These are phyloP conservation scores for Sugiyamaella paludigena DNA, from an alignment of 1,139 yeast genomes.

Conservation along the genomic window DNA sequence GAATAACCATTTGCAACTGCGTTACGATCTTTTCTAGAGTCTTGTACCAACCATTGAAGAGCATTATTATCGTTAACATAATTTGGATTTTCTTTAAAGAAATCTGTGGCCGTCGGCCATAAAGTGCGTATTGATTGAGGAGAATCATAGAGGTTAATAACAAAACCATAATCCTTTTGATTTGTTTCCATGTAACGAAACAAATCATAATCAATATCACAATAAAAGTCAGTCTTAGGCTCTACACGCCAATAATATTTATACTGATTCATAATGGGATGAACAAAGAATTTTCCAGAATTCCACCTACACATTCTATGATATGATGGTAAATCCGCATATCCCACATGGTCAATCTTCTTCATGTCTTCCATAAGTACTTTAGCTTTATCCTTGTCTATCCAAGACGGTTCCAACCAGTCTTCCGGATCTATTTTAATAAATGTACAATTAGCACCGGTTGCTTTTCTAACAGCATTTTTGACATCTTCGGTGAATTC, in stretches of 20 bases:
- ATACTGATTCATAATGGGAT: constrained; percentile 56
- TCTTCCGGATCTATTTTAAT: constrained; percentile 49
- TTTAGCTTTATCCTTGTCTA: constrained; percentile 47
- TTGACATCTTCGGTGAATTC: constrained; percentile 62
- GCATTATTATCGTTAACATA: constrained; percentile 67
- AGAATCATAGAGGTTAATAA: constrained; percentile 64
- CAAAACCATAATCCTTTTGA: constrained; percentile 66
- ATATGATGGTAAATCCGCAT: constrained; percentile 61
- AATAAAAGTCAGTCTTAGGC: constrained; percentile 67
- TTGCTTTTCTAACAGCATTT: constrained; percentile 39
- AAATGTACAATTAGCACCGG: constrained; percentile 56
- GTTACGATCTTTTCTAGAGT: constrained; percentile 43
- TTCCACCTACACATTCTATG: constrained; percentile 81
- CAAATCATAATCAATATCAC: constrained; percentile 70
- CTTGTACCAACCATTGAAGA: constrained; percentile 68
- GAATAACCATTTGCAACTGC: constrained; percentile 63
- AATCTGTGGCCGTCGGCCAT: constrained; percentile 69
- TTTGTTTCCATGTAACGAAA: constrained; percentile 70
- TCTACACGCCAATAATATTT: constrained; percentile 79
- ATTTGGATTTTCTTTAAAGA: constrained; percentile 54
- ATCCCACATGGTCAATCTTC: constrained; percentile 52
- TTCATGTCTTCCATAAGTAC: constrained; percentile 43
- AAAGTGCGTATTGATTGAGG: constrained; percentile 59
- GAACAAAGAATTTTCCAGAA: constrained; percentile 59
- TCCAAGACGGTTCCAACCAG: constrained; percentile 65